Evolutionary conservation across 768 basidiomycete species (phyloP).

Genomic region (Termitomyces sp.): DNA sequence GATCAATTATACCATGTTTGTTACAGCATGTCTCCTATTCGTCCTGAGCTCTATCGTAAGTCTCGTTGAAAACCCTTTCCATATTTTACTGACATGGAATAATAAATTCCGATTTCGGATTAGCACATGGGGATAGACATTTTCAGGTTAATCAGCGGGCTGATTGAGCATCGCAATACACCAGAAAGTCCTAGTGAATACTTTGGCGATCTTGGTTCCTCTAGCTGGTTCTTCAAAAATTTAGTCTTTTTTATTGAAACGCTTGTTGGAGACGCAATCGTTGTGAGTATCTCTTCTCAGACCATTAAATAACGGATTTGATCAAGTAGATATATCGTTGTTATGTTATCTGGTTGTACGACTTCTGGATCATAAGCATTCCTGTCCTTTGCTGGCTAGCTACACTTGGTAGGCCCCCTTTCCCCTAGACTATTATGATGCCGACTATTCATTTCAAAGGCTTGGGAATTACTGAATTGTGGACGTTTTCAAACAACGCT

Average conservation of each 20-base stretch:
- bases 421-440: too few relatives aligned
- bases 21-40: too few relatives aligned
- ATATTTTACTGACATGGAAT: not conserved
- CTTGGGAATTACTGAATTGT: too few relatives aligned
- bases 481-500: not conserved
- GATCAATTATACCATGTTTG: not conserved
- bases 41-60: too few relatives aligned
- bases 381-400: too few relatives aligned
- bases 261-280: not conserved
- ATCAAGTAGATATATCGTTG: not conserved
- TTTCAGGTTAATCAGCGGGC: not conserved
- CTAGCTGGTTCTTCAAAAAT: not conserved
- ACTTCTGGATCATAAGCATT: not conserved
- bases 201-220: not conserved
- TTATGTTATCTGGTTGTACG: not conserved
- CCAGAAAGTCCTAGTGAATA: not conserved
- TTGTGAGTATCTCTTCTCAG: not conserved
- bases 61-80: too few relatives aligned
- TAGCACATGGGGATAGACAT: constrained; percentile 1
- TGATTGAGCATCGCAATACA: not conserved
- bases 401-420: too few relatives aligned
- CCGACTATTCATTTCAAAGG: too few relatives aligned
- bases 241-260: not conserved
- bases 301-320: not conserved
- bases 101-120: not conserved